Conservation (phyloP, 148 eudicot species). For the Polygonum maritimum region DNA sequence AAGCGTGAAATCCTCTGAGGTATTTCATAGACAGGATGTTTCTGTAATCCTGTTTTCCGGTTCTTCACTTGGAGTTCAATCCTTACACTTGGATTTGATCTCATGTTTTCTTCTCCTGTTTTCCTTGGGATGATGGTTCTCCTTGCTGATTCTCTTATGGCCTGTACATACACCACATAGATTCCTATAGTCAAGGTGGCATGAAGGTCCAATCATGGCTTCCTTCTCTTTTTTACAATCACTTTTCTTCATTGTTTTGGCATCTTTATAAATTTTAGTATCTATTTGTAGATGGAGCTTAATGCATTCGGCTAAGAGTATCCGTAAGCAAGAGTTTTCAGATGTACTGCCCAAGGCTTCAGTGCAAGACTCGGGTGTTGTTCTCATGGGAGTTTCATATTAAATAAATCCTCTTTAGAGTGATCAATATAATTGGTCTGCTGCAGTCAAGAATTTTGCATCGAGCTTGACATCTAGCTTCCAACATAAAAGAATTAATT, state of each 20-base stretch:
- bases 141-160: slow-evolving; percentile 83
- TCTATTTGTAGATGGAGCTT: slow-evolving; percentile 67
- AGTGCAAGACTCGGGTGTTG: slow-evolving; percentile 74
- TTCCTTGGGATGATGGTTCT: slow-evolving; percentile 64
- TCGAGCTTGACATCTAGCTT: no score
- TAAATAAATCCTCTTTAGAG: neutral
- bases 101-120: slow-evolving; percentile 92
- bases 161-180: slow-evolving; percentile 95
- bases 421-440: no score
- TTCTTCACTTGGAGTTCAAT: slow-evolving; percentile 91
- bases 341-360: slow-evolving; percentile 77
- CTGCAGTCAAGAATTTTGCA: no score
- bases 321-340: slow-evolving; percentile 71
- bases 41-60: slow-evolving; percentile 72
- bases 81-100: slow-evolving; percentile 76
- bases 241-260: neutral
- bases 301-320: slow-evolving; percentile 52
- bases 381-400: slow-evolving; percentile 54
- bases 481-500: no score
- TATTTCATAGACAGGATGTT: no score
- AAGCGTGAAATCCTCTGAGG: no score
- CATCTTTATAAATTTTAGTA: neutral
- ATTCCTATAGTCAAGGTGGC: slow-evolving; percentile 95
- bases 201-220: slow-evolving; percentile 49
- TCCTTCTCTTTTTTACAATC: neutral